Base-by-base conservation (phyloP, 1,284 basidiomycete species). In the Moniliophthora roreri region DNA sequence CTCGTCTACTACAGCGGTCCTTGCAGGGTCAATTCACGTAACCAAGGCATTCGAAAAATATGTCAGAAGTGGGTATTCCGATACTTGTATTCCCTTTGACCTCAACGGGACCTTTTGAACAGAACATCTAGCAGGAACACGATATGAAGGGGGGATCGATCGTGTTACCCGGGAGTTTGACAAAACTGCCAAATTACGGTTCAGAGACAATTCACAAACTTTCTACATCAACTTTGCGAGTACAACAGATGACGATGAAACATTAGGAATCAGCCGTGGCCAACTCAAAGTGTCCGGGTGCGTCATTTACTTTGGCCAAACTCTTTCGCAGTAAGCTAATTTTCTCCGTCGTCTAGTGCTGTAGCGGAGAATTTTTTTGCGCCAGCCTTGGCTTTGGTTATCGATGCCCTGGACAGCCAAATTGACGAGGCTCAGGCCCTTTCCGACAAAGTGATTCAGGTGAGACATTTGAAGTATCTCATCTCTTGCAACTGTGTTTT, bases 171-270 rank as follows among this genome's bases (percentile, higher is more conserved):
- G 70, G 1, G 69, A 70, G 23, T 84, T 83, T 39, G 81, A 83
- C 62, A 77, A 73, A 54, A 74, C 72, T 0, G 75, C 79, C 9
- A 84, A 82, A 54, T 63, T 75, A 41, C 66, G 69, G 38, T 79
- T 82, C 55, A 67, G 73, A 7, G 68, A 71, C 47, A 60, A 63
- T 0, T 63, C 68, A 1, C 76, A 76, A 46, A 71, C 74, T 1
- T 72, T 74, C 3, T 80, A 71, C 50, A 76, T 82, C 56, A 73
- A 71, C 51, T 82, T 83, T 57, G 79, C 80, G n/a, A 67, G 67
- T 10, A 58, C 70, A 4, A 67, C 71, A 9, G 79, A 82, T 55
- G 74, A 69, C 40, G 79, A 82, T 55, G 62, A 67, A 0, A 57
- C 66, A 11, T 63, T 72, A 23, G 79, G 71, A 8, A 80, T 82